Evolutionary conservation across 1,284 basidiomycete species (phyloP).

Genomic region (Heimioporus punctisporus): DNA sequence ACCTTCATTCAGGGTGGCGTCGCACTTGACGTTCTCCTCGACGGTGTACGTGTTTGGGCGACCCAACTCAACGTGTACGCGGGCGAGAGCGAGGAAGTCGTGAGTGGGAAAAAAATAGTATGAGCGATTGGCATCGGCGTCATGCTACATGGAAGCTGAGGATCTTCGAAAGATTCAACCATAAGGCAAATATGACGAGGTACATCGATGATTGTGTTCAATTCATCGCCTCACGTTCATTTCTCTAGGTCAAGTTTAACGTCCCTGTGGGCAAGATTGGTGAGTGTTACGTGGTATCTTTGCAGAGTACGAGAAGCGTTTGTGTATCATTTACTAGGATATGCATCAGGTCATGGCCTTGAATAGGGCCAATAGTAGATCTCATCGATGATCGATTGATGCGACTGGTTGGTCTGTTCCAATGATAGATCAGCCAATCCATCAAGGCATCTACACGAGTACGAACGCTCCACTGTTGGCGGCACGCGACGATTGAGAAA

Average conservation of each 20-base stretch:
- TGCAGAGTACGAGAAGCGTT: constrained; percentile 98
- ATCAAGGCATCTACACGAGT: no score
- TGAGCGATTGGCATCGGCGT: constrained; percentile 92
- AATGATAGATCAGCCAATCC: no score
- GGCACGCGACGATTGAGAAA: no score
- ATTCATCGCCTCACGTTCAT: no score
- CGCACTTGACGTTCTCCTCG: constrained; percentile 95
- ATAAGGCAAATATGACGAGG: constrained; percentile 98
- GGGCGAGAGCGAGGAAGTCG: constrained; percentile 98
- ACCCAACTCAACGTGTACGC: constrained; percentile 93
- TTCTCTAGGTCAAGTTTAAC: constrained; percentile 90
- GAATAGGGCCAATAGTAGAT: no score
- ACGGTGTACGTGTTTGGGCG: constrained; percentile 98
- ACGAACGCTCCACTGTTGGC: no score
- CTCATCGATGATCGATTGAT: no score
- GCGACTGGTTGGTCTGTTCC: no score
- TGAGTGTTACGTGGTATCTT: constrained; percentile 96
- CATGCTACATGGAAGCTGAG: constrained; percentile 96
- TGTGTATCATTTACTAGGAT: constrained; percentile 90
- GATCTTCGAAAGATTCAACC: constrained; percentile 92
- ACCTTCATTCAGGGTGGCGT: constrained; percentile 97
- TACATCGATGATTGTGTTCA: constrained; percentile 19
- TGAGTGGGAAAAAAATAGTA: constrained; percentile 96
- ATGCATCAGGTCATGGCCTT: no score
- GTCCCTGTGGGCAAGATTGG: constrained; percentile 96